Percentiles rank a stretch among this genome's conserved stretches.
These are phyloP conservation scores for Aspergillus bombycis DNA, from an alignment of 2,329 filamentous ascomycete genomes.

Conservation along the genomic window DNA sequence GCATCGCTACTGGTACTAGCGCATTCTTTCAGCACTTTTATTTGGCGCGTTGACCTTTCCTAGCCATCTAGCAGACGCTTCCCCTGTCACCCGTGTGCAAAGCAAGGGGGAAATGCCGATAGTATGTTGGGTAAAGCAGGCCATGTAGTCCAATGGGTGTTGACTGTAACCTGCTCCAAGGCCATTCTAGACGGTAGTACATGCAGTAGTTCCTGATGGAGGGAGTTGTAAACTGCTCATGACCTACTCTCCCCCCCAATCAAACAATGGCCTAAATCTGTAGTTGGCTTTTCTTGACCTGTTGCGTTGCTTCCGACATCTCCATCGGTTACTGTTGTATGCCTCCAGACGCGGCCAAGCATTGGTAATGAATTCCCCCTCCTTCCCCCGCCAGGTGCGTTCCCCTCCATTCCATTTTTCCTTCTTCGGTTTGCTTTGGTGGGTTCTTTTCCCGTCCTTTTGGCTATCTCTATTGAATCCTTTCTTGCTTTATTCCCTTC, in stretches of 20 bases:
- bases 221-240: background rate
- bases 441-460: background rate
- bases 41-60: background rate
- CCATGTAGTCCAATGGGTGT: background rate
- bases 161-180: background rate
- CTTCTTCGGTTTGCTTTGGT: background rate
- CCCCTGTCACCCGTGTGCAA: background rate
- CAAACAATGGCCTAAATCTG: background rate
- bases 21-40: background rate
- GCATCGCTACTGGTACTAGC: background rate
- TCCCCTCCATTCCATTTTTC: background rate
- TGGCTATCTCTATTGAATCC: background rate
- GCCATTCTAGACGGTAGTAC: background rate
- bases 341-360: background rate
- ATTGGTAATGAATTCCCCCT: background rate
- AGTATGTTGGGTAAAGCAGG: background rate
- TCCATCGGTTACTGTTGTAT: background rate
- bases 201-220: background rate
- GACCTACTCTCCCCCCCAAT: background rate
- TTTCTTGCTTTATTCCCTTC: background rate
- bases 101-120: background rate
- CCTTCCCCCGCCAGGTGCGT: background rate
- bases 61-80: background rate
- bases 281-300: background rate
- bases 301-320: background rate